phyloP scores from a whole-genome alignment of 2,329 filamentous ascomycete species.

The Ophiostoma triangulosporum region DNA sequence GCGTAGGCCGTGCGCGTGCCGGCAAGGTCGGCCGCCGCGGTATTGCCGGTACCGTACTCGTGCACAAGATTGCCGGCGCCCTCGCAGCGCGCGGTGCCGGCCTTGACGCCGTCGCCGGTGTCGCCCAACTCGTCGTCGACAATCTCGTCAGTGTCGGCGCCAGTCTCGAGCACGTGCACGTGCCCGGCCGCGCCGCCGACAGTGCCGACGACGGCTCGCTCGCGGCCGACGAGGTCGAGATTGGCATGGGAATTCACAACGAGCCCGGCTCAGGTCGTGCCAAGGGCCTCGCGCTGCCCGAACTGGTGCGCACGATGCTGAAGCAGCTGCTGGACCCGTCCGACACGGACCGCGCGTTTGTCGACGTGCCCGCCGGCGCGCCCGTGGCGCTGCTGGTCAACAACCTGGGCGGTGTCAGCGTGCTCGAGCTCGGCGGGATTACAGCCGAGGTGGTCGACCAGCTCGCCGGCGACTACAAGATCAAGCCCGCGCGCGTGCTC shows the following conservation, averaged over 20 bases:
- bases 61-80: slow-evolving; percentile 83
- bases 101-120: slow-evolving; percentile 56
- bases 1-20: slow-evolving; percentile 65
- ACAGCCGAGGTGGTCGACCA: slow-evolving; percentile 54
- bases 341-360: slow-evolving; percentile 59
- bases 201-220: slow-evolving; percentile 41
- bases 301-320: slow-evolving; percentile 52
- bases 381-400: slow-evolving; percentile 61
- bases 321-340: slow-evolving; percentile 50
- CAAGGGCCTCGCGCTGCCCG: slow-evolving; percentile 35
- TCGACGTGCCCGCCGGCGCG: slow-evolving; percentile 46
- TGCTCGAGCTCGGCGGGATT: slow-evolving; percentile 59
- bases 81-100: slow-evolving; percentile 57
- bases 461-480: slow-evolving; percentile 40
- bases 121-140: slow-evolving; percentile 56
- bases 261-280: slow-evolving; percentile 44
- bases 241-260: slow-evolving; percentile 71
- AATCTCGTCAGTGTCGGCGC: slow-evolving; percentile 80
- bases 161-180: slow-evolving; percentile 82
- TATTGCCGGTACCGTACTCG: slow-evolving; percentile 80
- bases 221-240: slow-evolving; percentile 41
- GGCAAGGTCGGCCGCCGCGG: slow-evolving; percentile 89
- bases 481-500: slow-evolving; percentile 51
- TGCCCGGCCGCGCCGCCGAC: slow-evolving; percentile 55
- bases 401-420: slow-evolving; percentile 65